Conservation (phyloP, 257 asterid species). For the Fraxinus excelsior region DNA sequence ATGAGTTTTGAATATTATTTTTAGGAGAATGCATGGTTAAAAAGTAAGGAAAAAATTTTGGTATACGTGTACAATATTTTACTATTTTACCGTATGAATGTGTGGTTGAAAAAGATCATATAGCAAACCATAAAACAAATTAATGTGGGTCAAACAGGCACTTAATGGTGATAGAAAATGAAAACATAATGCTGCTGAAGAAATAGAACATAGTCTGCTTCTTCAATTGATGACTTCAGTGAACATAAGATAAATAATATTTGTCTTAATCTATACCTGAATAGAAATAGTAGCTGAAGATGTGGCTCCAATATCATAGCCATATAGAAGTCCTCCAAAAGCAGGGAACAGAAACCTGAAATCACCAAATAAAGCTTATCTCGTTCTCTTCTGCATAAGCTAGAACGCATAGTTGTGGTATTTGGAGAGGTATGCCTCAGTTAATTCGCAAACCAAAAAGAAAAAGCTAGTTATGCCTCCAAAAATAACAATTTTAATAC, state of each 20-base stretch:
- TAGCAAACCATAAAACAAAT: too few species aligned
- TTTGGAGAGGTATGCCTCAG: neutral
- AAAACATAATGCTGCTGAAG: neutral
- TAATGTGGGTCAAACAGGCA: too few species aligned
- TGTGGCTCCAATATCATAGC: conserved; percentile 99
- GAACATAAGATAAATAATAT: neutral
- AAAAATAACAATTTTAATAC: neutral
- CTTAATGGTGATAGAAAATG: neutral
- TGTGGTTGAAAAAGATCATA: too few species aligned
- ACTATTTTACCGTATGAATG: too few species aligned
- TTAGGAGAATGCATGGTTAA: too few species aligned
- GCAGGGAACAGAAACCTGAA: conserved; percentile 95
- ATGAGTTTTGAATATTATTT: too few species aligned
- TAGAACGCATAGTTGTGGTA: neutral
- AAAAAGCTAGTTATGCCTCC: neutral
- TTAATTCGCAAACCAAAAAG: neutral
- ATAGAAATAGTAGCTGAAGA: conserved; percentile 86
- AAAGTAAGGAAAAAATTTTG: too few species aligned
- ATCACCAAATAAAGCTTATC: conserved; percentile 14
- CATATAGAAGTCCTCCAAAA: conserved; percentile 89
- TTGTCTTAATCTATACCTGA: conserved; percentile 51
- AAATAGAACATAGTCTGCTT: neutral
- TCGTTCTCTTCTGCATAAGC: neutral
- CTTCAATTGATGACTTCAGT: neutral
- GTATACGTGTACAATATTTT: too few species aligned